Base-by-base conservation (phyloP, 805 yeast genomes). In the Ogataea polymorpha region DNA sequence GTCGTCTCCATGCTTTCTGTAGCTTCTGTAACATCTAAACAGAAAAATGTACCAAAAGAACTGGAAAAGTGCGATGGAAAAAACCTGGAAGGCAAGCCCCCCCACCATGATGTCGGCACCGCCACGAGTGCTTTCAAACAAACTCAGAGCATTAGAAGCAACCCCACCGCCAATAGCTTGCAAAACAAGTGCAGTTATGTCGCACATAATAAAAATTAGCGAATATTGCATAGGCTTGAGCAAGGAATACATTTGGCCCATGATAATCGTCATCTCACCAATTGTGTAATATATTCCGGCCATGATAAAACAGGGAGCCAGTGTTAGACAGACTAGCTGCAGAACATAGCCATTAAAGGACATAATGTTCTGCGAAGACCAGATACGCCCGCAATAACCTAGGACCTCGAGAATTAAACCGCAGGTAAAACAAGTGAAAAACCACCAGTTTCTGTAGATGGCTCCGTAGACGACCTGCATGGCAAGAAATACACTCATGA, bases 271-370 rank as follows among this genome's bases (percentile, higher is more conserved):
- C 37, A 83, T 50, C 61, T 86, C 82, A 5, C 84, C 88, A 46
- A 87, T 63, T 39, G 80, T 69, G 50, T 73, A 82, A 63, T 87
- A 88, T 2, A 87, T 70, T 2, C 90, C 95, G 3, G 85, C 96
- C 86, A 85, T 82, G 32, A 84, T 68, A 58, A 87, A 83, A 14
- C 86, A 87, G 0, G 96, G 96, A 0, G 87, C 91, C 34, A 88
- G 61, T 0, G 91, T 86, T 39, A 86, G 64, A 52, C 81, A 70
- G 42, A 80, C 73, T 50, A 82, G 75, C 60, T 88, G 95, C 49
- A 80, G 62, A 29, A 84, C 56, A 55, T 71, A 87, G 18, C 70
- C 65, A 38, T 71, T 59, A 33, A 62, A 46, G 32, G 62, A 52
- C 11, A 32, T 31, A 27, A 56, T 40, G 49, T 73, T 58, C 34